Evolutionary conservation across 139 green algal species (phyloP).

Genomic region (Choricystis sp.): DNA sequence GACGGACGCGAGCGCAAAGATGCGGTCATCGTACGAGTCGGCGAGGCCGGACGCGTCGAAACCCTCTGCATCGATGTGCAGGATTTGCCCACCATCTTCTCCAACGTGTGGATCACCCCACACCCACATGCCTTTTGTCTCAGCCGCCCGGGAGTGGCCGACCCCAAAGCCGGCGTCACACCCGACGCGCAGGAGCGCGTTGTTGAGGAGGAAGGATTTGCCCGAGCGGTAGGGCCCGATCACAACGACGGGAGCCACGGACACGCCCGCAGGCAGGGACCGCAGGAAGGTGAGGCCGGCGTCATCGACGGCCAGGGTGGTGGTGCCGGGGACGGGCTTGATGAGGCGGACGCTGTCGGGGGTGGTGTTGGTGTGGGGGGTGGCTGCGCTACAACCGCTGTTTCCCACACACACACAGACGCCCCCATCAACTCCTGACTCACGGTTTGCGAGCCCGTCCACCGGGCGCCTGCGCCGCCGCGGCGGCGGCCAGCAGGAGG

Average conservation of each 20-base stretch:
- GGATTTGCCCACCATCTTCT: constrained; percentile 20
- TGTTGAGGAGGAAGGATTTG: constrained; percentile 88
- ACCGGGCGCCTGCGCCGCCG: no score
- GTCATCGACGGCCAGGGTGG: constrained; percentile 41
- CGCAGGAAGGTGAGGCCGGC: constrained; percentile 48
- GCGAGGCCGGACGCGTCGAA: constrained; percentile 79
- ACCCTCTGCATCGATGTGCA: constrained; percentile 87
- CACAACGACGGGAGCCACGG: constrained; percentile 55
- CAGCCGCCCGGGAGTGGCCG: constrained; percentile 70
- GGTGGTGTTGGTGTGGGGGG: neutral
- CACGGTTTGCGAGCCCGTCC: neutral
- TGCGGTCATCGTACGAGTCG: constrained; percentile 83
- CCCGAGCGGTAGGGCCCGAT: constrained; percentile 81
- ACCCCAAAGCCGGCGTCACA: constrained; percentile 84
- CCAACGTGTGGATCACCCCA: constrained; percentile 49
- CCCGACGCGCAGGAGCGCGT: constrained; percentile 69
- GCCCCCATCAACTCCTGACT: no score
- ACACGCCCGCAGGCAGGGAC: constrained; percentile 19
- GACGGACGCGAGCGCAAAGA: constrained; percentile 76
- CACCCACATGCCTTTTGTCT: constrained; percentile 89
- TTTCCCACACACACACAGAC: no score
- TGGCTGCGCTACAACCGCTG: neutral
- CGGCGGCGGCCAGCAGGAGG: neutral
- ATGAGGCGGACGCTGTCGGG: constrained; percentile 43
- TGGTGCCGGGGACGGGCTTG: constrained; percentile 40